A percentile compares a stretch with the other conserved stretches of the same genome.
These are phyloP conservation scores for Aurantiochytrium sp. DNA, from an alignment of 108 stramenopile genomes.

Conservation along the genomic window DNA sequence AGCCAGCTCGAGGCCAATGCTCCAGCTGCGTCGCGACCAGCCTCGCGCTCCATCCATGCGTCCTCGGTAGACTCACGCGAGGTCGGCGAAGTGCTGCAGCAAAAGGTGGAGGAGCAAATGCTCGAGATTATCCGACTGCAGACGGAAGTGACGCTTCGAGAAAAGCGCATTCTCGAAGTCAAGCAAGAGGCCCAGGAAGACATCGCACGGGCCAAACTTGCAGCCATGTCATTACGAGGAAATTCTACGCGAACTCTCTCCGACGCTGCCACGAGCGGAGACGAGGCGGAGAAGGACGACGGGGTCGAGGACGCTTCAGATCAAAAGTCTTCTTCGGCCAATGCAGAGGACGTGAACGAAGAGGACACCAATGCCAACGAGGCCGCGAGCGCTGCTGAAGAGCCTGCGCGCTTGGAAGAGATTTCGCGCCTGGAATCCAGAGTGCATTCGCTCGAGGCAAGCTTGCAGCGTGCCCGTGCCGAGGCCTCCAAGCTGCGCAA, in stretches of 20 bases:
- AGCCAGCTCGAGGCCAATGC: neutral
- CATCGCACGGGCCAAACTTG: too few species aligned
- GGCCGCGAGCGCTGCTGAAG: too few species aligned
- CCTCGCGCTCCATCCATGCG: neutral
- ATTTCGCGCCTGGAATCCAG: neutral
- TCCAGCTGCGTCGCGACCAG: neutral
- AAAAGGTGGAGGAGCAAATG: neutral
- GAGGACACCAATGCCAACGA: neutral
- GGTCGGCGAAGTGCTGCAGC: neutral
- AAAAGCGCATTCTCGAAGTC: neutral
- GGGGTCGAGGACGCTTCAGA: too few species aligned
- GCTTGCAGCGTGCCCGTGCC: neutral
- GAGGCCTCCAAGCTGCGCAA: neutral
- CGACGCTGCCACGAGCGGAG: too few species aligned
- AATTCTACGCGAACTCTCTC: too few species aligned
- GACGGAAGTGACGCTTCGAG: neutral
- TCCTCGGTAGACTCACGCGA: neutral
- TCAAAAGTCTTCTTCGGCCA: too few species aligned
- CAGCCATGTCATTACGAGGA: too few species aligned
- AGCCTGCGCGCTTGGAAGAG: neutral
- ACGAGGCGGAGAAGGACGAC: too few species aligned
- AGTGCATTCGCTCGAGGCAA: neutral
- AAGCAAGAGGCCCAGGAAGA: neutral
- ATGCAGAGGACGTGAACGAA: too few species aligned
- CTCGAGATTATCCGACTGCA: neutral